A percentile compares a stretch with the other conserved stretches of the same genome.
Conservation (phyloP, 257 asterid species). For the Jacaranda mimosifolia region DNA sequence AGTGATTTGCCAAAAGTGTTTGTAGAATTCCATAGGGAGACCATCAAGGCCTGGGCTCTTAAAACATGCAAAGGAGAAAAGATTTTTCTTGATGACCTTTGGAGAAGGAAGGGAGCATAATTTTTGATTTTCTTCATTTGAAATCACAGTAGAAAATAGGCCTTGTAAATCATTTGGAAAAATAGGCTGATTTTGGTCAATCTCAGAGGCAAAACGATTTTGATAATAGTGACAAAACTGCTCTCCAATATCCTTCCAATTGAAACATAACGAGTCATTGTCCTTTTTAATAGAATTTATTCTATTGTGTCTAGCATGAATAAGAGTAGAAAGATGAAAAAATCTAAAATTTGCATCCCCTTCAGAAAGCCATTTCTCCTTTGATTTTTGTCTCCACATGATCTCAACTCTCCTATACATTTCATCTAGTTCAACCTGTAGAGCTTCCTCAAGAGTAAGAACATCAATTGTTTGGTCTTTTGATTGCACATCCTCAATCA, state of each 20-base stretch:
- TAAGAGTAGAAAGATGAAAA: not conserved
- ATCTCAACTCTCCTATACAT: not conserved
- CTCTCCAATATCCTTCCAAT: not conserved
- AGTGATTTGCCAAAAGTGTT: not conserved
- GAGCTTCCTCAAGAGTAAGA: not conserved
- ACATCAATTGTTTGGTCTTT: not conserved
- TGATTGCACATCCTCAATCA: not conserved
- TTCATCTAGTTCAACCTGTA: not conserved
- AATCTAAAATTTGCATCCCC: not conserved
- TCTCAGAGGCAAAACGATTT: too few relatives aligned
- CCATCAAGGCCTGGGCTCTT: not conserved
- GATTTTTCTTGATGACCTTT: not conserved
- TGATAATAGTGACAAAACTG: too few relatives aligned
- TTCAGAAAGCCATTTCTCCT: not conserved
- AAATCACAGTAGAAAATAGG: not conserved
- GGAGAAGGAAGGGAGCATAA: not conserved
- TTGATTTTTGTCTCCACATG: not conserved
- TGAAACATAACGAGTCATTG: not conserved
- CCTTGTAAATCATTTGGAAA: not conserved
- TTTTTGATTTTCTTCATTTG: too few relatives aligned
- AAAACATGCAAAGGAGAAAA: not conserved
- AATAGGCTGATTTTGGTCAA: not conserved
- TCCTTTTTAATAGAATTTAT: too few relatives aligned
- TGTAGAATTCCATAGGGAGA: not conserved
- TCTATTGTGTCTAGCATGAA: not conserved